Conservation (phyloP, 345 rosid genomes). For the Hibiscus syriacus region DNA sequence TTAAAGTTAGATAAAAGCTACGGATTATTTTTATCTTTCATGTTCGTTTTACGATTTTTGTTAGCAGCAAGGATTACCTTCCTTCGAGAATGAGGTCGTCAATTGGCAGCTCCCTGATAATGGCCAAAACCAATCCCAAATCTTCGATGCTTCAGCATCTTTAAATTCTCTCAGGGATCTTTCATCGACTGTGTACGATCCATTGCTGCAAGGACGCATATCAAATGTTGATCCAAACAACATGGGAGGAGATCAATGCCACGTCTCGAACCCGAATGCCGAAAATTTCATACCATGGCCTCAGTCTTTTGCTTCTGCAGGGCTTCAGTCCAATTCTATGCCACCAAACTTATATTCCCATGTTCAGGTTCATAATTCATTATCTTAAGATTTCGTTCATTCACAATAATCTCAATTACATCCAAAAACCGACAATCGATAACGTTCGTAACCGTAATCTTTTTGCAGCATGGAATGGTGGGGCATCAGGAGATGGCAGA, state of each 20-base stretch:
- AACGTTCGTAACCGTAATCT: neutral
- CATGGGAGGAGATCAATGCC: neutral
- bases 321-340: neutral
- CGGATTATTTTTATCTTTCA: neutral
- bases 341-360: constrained; percentile 3
- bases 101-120: constrained; percentile 37
- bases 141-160: constrained; percentile 28
- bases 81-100: constrained; percentile 41
- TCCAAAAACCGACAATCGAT: neutral
- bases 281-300: neutral
- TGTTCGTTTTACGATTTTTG: neutral
- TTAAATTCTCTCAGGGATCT: constrained; percentile 26
- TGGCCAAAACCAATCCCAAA: constrained; percentile 26
- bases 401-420: neutral
- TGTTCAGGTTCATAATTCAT: neutral
- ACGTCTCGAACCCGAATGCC: constrained; percentile 4
- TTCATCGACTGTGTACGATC: neutral
- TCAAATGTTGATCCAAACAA: constrained; percentile 1
- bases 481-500: neutral
- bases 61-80: constrained; percentile 26
- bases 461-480: constrained; percentile 6
- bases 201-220: constrained; percentile 9
- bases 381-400: neutral
- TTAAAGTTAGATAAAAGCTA: no score
- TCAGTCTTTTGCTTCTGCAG: constrained; percentile 1